phyloP scores from a whole-genome alignment of 2,329 filamentous ascomycete genomes.

The Ilyonectria sp. region DNA sequence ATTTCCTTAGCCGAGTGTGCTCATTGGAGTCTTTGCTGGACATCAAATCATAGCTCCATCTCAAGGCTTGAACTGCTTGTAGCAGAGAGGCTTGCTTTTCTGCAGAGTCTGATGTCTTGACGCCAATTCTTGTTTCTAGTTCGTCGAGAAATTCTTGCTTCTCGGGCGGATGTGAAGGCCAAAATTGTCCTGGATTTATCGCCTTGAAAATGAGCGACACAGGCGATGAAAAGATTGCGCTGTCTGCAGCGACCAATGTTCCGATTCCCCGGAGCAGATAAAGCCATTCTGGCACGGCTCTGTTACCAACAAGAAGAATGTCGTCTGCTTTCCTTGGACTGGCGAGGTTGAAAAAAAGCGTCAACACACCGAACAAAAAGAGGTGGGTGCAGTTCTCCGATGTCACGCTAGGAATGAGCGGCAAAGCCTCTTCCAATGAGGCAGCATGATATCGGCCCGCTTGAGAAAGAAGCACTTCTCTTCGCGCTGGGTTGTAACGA shows the following conservation, averaged over 20 bases:
- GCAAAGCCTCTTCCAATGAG: slow-evolving; percentile 28
- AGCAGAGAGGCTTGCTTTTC: slow-evolving; percentile 5
- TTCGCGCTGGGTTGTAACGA: slow-evolving; percentile 21
- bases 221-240: slow-evolving; percentile 7
- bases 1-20: slow-evolving; percentile 6
- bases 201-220: slow-evolving; percentile 17
- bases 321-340: slow-evolving; percentile 34
- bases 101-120: not conserved
- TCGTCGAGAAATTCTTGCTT: slow-evolving; percentile 7
- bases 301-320: slow-evolving; percentile 33
- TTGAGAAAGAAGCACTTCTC: slow-evolving; percentile 24
- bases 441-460: slow-evolving; percentile 30
- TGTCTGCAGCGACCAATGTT: slow-evolving; percentile 30
- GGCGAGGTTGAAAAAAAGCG: slow-evolving; percentile 33
- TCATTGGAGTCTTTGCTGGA: slow-evolving; percentile 1
- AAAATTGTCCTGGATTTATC: not conserved
- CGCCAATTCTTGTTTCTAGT: slow-evolving; percentile 9
- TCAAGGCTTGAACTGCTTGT: slow-evolving; percentile 11
- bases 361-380: slow-evolving; percentile 36
- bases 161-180: slow-evolving; percentile 4
- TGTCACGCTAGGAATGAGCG: slow-evolving; percentile 29
- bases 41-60: slow-evolving; percentile 14
- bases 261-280: slow-evolving; percentile 33
- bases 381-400: slow-evolving; percentile 30
- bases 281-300: slow-evolving; percentile 36